A percentile compares a stretch with the other conserved stretches of the same genome.
Evolutionary conservation across 2,329 filamentous ascomycete species (phyloP).

Genomic region (Pezicula neosporulosa): DNA sequence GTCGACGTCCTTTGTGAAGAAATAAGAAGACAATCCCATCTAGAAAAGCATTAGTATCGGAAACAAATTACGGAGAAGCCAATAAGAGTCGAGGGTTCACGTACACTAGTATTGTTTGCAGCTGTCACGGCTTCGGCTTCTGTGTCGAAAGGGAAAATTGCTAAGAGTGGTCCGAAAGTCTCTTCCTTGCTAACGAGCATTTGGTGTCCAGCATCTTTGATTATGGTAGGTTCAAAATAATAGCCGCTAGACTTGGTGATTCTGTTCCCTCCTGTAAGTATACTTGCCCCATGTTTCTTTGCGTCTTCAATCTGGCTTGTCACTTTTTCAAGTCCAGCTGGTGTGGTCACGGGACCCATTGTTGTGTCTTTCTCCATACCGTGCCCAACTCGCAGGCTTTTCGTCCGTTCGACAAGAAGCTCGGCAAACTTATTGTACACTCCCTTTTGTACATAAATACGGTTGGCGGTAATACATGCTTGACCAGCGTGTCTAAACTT

Average conservation of each 20-base stretch:
- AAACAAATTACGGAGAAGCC: neutral
- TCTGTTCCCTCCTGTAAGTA: conserved; percentile 55
- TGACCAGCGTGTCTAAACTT: conserved; percentile 56
- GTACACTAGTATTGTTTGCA: conserved; percentile 47
- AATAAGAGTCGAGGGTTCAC: neutral
- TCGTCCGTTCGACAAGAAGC: conserved; percentile 45
- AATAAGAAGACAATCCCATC: conserved; percentile 61
- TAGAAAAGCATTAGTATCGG: neutral
- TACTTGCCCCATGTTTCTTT: conserved; percentile 52
- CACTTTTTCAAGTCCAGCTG: conserved; percentile 50
- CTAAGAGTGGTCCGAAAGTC: conserved; percentile 60
- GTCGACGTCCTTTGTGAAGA: conserved; percentile 62
- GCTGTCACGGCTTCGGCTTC: conserved; percentile 56
- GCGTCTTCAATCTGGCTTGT: conserved; percentile 59
- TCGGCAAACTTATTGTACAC: conserved; percentile 57
- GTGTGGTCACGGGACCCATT: conserved; percentile 54
- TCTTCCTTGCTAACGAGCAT: conserved; percentile 56
- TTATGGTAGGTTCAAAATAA: conserved; percentile 65
- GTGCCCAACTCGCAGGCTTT: conserved; percentile 54
- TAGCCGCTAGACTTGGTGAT: conserved; percentile 47
- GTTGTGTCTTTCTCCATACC: conserved; percentile 50
- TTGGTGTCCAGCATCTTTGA: conserved; percentile 49
- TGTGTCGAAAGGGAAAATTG: conserved; percentile 58
- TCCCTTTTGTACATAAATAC: conserved; percentile 56
- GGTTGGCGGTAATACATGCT: conserved; percentile 58